phyloP scores from a whole-genome alignment of 192 early-diverging fungal genomes.

The Globomyces pollinis-pini region DNA sequence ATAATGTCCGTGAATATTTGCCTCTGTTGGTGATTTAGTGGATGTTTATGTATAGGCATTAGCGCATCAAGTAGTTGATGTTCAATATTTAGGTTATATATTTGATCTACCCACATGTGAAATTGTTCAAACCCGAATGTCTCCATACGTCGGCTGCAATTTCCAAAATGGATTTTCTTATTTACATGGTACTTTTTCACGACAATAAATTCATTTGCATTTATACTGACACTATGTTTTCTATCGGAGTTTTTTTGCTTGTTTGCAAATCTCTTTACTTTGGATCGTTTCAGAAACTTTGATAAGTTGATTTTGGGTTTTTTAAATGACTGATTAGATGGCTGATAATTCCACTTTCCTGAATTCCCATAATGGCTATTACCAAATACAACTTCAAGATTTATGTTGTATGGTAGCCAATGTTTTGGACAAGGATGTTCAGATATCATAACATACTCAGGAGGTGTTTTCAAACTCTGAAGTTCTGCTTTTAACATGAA shows the following conservation, averaged over 20 bases:
- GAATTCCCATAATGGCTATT: too few species aligned
- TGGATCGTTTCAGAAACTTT: not conserved
- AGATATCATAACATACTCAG: not conserved
- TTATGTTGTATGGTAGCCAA: not conserved
- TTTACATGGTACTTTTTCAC: not conserved
- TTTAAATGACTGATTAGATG: not conserved
- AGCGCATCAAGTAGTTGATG: not conserved
- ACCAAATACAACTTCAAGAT: not conserved
- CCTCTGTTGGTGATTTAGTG: not conserved
- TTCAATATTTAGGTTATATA: not conserved
- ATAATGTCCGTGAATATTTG: not conserved
- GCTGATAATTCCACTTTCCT: not conserved
- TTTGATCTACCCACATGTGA: not conserved
- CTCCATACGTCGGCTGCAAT: too few species aligned
- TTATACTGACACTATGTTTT: not conserved
- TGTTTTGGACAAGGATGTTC: not conserved
- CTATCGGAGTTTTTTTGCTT: not conserved
- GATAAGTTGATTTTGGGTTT: not conserved
- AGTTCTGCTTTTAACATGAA: not conserved
- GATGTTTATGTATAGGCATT: not conserved
- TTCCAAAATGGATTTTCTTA: not conserved
- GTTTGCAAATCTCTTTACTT: not conserved
- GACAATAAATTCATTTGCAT: not conserved
- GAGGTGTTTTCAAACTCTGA: not conserved
- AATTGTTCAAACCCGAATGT: too few species aligned